Percentiles rank a stretch among this genome's conserved stretches.
Conservation (phyloP, 352 stramenopile genomes). For the Blastocystis sp. region DNA sequence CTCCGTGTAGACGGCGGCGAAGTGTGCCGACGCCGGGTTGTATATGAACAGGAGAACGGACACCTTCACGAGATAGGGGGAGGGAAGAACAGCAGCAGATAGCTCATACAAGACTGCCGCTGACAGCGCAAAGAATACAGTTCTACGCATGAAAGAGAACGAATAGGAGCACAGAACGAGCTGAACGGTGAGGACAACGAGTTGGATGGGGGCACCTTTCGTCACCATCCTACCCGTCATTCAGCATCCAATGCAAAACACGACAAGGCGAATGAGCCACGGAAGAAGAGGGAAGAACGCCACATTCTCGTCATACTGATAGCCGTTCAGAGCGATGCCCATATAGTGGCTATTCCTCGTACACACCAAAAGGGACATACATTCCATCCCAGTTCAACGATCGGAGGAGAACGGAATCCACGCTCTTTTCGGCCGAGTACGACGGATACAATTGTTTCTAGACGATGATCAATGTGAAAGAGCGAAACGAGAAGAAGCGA, state of each 20-base stretch:
- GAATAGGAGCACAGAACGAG: background rate
- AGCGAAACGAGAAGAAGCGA: slow-evolving; percentile 1
- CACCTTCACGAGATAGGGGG: background rate
- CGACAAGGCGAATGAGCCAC: background rate
- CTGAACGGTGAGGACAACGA: background rate
- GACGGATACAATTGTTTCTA: background rate
- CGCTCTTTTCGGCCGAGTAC: background rate
- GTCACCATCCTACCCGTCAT: background rate
- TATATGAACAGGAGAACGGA: slow-evolving; percentile 55
- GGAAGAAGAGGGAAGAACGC: slow-evolving; percentile 62
- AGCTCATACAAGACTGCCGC: slow-evolving; percentile 7
- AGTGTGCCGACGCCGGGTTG: slow-evolving; percentile 25
- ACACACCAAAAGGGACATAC: background rate
- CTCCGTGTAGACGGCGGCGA: slow-evolving; percentile 44
- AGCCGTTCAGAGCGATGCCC: slow-evolving; percentile 5
- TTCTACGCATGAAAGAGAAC: background rate
- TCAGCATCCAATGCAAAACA: background rate
- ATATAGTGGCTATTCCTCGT: slow-evolving; percentile 30
- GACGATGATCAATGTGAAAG: background rate
- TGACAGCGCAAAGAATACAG: slow-evolving; percentile 11
- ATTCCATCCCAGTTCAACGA: slow-evolving; percentile 53
- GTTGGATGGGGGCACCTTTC: background rate
- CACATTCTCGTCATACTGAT: slow-evolving; percentile 53
- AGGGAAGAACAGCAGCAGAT: background rate
- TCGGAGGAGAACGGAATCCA: background rate